Conservation (phyloP, 441 rosid genomes). For the Capsella rubella region DNA sequence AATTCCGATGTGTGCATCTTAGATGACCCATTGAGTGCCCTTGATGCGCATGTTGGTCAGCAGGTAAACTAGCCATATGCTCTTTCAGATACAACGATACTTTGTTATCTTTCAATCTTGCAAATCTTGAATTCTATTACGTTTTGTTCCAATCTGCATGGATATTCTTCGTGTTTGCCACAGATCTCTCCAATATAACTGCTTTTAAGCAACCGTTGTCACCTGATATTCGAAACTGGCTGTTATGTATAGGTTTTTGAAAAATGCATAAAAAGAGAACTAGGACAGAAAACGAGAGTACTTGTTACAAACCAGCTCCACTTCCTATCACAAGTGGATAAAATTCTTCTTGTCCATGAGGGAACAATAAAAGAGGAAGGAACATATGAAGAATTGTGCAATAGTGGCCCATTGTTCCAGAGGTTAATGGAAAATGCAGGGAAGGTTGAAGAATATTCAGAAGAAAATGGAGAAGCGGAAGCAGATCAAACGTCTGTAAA, state of each 20-base stretch:
- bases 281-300: conserved; percentile 84
- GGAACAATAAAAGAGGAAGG: conserved; percentile 93
- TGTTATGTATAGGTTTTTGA: conserved; percentile 83
- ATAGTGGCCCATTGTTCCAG: conserved; percentile 73
- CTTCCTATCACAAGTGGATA: conserved; percentile 94
- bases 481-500: conserved; percentile 51
- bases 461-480: conserved; percentile 64
- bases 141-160: conserved; percentile 4
- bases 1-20: conserved; percentile 85
- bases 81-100: conserved; percentile 22
- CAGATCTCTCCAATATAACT: conserved; percentile 6
- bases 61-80: conserved; percentile 61
- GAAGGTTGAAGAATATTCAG: conserved; percentile 87
- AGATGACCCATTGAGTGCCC: conserved; percentile 97
- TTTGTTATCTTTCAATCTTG: conserved; percentile 10
- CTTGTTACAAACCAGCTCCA: conserved; percentile 98
- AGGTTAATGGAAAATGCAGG: conserved; percentile 99
- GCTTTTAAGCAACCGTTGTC: conserved; percentile 24
- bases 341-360: conserved; percentile 80
- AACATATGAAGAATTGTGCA: conserved; percentile 86
- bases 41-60: conserved; percentile 93
- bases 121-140: neutral
- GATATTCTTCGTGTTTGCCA: conserved; percentile 10
- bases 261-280: conserved; percentile 83
- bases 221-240: conserved; percentile 29